Conservation (phyloP, 352 stramenopile genomes). For the Pythium volutum region DNA sequence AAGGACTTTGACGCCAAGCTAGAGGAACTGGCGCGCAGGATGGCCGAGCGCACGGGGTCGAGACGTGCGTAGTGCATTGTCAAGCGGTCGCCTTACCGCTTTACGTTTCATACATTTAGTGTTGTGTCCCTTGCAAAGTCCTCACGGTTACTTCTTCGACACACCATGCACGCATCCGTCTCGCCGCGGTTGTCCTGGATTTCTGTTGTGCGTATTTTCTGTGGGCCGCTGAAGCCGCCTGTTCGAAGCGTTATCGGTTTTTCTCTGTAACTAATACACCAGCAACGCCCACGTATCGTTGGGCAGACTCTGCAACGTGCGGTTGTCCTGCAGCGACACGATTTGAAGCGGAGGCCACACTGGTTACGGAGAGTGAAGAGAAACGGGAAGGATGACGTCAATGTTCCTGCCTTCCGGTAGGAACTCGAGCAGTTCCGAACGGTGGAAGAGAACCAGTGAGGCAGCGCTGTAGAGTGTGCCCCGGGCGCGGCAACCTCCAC, state of each 20-base stretch:
- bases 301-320: not conserved
- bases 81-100: too few relatives aligned
- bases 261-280: not conserved
- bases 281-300: constrained; percentile 5
- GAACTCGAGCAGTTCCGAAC: not conserved
- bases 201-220: too few relatives aligned
- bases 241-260: not conserved
- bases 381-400: not conserved
- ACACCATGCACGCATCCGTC: too few relatives aligned
- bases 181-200: too few relatives aligned
- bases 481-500: not conserved
- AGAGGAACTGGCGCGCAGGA: too few relatives aligned
- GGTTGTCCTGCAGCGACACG: not conserved
- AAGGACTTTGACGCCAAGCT: too few relatives aligned
- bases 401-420: not conserved
- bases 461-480: constrained; percentile 2
- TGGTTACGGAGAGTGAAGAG: not conserved
- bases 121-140: too few relatives aligned
- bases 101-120: too few relatives aligned
- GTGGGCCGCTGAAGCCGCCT: too few relatives aligned
- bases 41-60: too few relatives aligned
- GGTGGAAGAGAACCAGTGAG: not conserved
- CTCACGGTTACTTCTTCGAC: too few relatives aligned
- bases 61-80: too few relatives aligned
- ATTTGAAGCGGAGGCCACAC: constrained; percentile 4